Evolutionary conservation across 139 green algal species (phyloP), one percentile per base, ranked within the genome.

Genomic region (Closterium sp.): DNA sequence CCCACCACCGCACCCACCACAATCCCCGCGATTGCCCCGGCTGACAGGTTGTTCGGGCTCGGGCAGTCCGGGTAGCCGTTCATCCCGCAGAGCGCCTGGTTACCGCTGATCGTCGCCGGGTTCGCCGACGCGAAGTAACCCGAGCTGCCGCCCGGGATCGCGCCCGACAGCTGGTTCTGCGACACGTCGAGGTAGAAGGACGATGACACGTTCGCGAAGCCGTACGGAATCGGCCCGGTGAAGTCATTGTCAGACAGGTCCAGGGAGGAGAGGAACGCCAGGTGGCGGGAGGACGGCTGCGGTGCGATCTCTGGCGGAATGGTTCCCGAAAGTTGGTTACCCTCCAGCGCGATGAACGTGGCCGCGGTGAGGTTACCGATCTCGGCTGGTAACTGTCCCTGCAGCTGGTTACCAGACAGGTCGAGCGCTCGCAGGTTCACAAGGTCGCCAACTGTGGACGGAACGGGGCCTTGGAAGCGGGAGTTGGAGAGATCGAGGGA

Each of bases 1-100:
- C 32, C 88, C 8, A 91, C 64, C 8, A 86, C n/a, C 6, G 88
- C 88, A 3, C 88, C 88, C 21, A 91, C 88, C 25, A 34, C 88
- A 33, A 91, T 91, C 32, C 88, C 88, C 34, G 33, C 88, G 9
- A 91, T 89, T 5, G 88, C 88, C 23, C 88, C 88, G 9, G 64
- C 33, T 8, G 88, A 91, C 7, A 90, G 84, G 30, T 9, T 34
- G 7, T 19, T 32, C 0, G 83, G 83, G 8, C 9, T 33, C 7
- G 83, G 83, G 83, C 83, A 86, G n/a, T 32, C 83, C 30, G 28
- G 83, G 83, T 86, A 86, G 7, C 83, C 83, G 30, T 9, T 9
- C n/a, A 32, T 33, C 25, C 83, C 83, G 83, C 83, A 86, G 1
- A 86, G n/a, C 3, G 0, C n/a, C 1, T 32, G 1, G 83, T 86